Conservation (phyloP, 495 filamentous ascomycete genomes). For the Neurospora hispaniola region DNA sequence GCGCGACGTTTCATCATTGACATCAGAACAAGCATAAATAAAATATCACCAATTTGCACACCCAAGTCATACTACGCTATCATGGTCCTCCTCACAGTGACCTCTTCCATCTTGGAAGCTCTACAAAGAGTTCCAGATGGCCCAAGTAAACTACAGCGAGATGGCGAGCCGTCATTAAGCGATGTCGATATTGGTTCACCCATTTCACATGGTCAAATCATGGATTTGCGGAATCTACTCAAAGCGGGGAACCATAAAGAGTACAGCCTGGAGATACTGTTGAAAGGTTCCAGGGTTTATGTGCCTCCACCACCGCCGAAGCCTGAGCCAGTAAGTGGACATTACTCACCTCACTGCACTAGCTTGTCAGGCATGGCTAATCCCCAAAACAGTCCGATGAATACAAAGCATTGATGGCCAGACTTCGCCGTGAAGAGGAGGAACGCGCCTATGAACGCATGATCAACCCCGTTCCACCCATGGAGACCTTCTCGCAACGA, state of each 20-base stretch:
- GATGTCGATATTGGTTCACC: conserved; percentile 49
- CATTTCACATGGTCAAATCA: conserved; percentile 71
- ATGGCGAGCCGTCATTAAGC: conserved; percentile 32
- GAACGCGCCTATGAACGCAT: conserved; percentile 68
- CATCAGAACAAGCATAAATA: not conserved
- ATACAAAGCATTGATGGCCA: conserved; percentile 82
- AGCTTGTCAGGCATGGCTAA: not conserved
- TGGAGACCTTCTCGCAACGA: conserved; percentile 47
- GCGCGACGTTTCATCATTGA: not conserved
- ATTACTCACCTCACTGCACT: not conserved
- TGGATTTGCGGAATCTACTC: conserved; percentile 53
- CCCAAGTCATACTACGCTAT: not conserved
- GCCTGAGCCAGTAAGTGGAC: conserved; percentile 56
- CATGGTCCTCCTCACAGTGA: conserved; percentile 78
- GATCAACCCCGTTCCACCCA: conserved; percentile 44
- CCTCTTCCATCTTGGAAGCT: conserved; percentile 55
- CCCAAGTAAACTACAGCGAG: conserved; percentile 2
- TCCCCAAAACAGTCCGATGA: conserved; percentile 53
- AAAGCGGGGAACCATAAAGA: conserved; percentile 17
- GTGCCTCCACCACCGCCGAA: conserved; percentile 66
- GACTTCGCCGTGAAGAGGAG: conserved; percentile 72
- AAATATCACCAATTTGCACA: not conserved
- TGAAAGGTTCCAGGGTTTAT: conserved; percentile 65
- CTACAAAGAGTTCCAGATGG: conserved; percentile 27
- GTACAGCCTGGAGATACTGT: conserved; percentile 49